Percentiles rank a stretch among this genome's conserved stretches.
Evolutionary conservation across 345 rosid species (phyloP).

Genomic region (Bruguiera parviflora): DNA sequence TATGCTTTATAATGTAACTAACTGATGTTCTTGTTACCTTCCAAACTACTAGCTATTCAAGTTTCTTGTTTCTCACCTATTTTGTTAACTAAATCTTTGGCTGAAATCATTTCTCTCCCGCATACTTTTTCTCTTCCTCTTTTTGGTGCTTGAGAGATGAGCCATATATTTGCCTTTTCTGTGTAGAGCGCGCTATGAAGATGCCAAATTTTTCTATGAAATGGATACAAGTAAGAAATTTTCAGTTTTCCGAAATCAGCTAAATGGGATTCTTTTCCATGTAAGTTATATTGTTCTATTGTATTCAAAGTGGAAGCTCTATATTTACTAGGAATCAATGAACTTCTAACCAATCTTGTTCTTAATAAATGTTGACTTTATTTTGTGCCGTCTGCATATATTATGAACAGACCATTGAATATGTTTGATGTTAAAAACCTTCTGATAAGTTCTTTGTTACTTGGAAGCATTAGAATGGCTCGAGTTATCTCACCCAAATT

Average conservation of each 20-base stretch:
- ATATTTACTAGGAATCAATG: background rate
- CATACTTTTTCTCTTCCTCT: slow-evolving; percentile 8
- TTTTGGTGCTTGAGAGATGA: slow-evolving; percentile 13
- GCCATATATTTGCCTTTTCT: slow-evolving; percentile 12
- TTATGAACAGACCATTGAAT: background rate
- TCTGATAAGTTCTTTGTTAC: too few relatives aligned
- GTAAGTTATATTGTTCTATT: slow-evolving; percentile 44
- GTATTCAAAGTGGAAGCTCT: background rate
- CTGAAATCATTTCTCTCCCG: background rate
- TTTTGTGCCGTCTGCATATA: background rate
- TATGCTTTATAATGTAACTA: background rate
- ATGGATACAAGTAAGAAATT: slow-evolving; percentile 69
- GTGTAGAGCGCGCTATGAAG: slow-evolving; percentile 95
- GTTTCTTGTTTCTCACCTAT: slow-evolving; percentile 2
- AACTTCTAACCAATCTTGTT: background rate
- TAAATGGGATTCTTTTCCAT: slow-evolving; percentile 88
- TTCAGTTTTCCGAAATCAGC: slow-evolving; percentile 67
- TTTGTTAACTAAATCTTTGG: background rate
- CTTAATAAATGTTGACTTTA: too few relatives aligned
- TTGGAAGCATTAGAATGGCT: background rate
- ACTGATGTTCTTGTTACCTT: background rate
- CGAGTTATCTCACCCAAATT: background rate
- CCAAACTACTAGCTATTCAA: background rate
- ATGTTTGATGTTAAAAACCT: background rate
- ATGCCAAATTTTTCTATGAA: slow-evolving; percentile 92